Percentiles rank a stretch among this genome's conserved stretches.
phyloP scores from a whole-genome alignment of 2,329 filamentous ascomycete genomes.

The Colletotrichum plurivorum region DNA sequence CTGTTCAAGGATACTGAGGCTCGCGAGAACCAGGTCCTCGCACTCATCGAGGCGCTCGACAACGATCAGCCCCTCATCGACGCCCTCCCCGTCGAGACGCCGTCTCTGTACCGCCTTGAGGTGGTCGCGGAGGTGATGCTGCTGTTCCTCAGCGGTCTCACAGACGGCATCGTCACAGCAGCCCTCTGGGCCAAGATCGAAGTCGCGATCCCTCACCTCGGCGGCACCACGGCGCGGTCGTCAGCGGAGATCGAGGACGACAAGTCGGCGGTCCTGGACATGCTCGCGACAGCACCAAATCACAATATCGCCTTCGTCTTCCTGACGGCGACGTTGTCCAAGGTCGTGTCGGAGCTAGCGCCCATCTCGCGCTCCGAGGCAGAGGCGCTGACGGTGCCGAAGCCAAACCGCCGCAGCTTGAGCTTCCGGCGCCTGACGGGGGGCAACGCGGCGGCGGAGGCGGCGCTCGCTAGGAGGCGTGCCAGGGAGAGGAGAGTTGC shows the following conservation, averaged over 20 bases:
- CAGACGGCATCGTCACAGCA: slow-evolving; percentile 83
- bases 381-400: slow-evolving; percentile 48
- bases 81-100: slow-evolving; percentile 73
- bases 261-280: slow-evolving; percentile 76
- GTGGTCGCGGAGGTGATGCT: slow-evolving; percentile 79
- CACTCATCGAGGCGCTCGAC: slow-evolving; percentile 79
- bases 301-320: slow-evolving; percentile 94
- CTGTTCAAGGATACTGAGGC: slow-evolving; percentile 45
- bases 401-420: slow-evolving; percentile 56
- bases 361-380: slow-evolving; percentile 56
- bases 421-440: slow-evolving; percentile 56
- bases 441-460: slow-evolving; percentile 44
- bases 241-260: slow-evolving; percentile 54
- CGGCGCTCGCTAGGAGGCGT: slow-evolving; percentile 63
- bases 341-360: slow-evolving; percentile 64
- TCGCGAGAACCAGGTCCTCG: slow-evolving; percentile 48
- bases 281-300: slow-evolving; percentile 78
- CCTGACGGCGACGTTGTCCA: slow-evolving; percentile 80
- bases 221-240: slow-evolving; percentile 44
- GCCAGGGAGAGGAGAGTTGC: slow-evolving; percentile 74
- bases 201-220: slow-evolving; percentile 63
- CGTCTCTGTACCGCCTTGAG: slow-evolving; percentile 80
- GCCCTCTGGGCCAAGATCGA: slow-evolving; percentile 80
- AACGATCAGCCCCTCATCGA: slow-evolving; percentile 73
- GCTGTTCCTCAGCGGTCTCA: slow-evolving; percentile 80